These are phyloP conservation scores for Gilbertella persicaria DNA, from an alignment of 371 early-diverging fungal genomes.

Conservation along the genomic window DNA sequence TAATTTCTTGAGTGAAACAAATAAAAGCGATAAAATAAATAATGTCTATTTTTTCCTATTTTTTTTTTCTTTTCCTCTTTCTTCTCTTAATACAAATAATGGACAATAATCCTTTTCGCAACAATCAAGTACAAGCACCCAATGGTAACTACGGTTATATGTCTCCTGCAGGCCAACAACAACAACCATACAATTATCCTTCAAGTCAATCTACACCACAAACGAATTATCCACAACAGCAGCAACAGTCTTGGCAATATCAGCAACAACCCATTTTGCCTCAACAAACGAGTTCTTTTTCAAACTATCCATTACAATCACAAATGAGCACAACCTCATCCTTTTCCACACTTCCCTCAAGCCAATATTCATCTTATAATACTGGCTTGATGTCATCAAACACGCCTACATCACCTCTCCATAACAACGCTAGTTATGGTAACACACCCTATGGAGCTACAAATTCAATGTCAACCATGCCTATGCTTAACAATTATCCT, in stretches of 20 bases:
- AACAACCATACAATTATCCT: slow-evolving; percentile 15
- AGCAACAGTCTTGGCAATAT: slow-evolving; percentile 14
- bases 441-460: background rate
- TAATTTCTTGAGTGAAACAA: background rate
- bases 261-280: slow-evolving; percentile 6
- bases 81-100: slow-evolving; percentile 7
- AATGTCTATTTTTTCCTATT: slow-evolving; percentile 1
- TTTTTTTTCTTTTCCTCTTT: slow-evolving; percentile 4
- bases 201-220: slow-evolving; percentile 10
- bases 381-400: slow-evolving; percentile 2
- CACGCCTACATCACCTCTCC: too few species aligned
- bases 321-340: slow-evolving; percentile 5
- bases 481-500: background rate
- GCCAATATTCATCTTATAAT: slow-evolving; percentile 21
- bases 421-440: background rate
- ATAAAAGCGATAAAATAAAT: background rate
- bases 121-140: slow-evolving; percentile 10
- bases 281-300: slow-evolving; percentile 1
- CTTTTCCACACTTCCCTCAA: slow-evolving; percentile 18
- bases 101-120: slow-evolving; percentile 44
- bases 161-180: slow-evolving; percentile 12
- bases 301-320: background rate
- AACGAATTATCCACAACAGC: slow-evolving; percentile 9
- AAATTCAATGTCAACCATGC: background rate
- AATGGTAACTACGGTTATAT: background rate